phyloP scores from a whole-genome alignment of 2,329 filamentous ascomycete species.

The Didymella lethalis region DNA sequence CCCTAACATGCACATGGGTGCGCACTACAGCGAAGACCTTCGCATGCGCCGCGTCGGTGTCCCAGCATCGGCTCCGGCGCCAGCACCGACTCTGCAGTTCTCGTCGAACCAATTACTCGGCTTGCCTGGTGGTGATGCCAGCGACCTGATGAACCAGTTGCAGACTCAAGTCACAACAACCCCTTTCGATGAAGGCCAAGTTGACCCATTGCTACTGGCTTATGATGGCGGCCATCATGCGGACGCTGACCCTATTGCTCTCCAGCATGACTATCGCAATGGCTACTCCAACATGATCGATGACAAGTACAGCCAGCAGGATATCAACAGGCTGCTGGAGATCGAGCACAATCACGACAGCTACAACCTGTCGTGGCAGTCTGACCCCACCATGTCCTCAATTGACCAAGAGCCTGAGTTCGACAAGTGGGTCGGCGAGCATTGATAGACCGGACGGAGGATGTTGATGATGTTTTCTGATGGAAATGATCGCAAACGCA shows the following conservation, averaged over 20 bases:
- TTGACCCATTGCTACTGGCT: slow-evolving; percentile 55
- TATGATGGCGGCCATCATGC: slow-evolving; percentile 38
- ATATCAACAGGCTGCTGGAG: slow-evolving; percentile 40
- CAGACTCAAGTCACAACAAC: slow-evolving; percentile 41
- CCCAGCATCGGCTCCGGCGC: slow-evolving; percentile 25
- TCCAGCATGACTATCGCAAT: slow-evolving; percentile 39
- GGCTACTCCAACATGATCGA: slow-evolving; percentile 46
- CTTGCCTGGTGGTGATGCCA: slow-evolving; percentile 50
- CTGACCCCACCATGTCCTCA: slow-evolving; percentile 45
- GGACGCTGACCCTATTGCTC: slow-evolving; percentile 30
- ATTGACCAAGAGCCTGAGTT: slow-evolving; percentile 55
- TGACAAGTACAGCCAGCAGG: slow-evolving; percentile 39
- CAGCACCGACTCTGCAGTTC: slow-evolving; percentile 37
- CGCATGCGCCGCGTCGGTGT: slow-evolving; percentile 53
- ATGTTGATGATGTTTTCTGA: slow-evolving; percentile 6
- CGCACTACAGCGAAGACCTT: slow-evolving; percentile 47
- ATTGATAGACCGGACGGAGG: slow-evolving; percentile 21
- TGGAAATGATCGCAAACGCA: slow-evolving; percentile 17
- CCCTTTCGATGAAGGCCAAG: slow-evolving; percentile 47
- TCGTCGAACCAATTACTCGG: slow-evolving; percentile 48
- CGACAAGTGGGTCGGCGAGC: slow-evolving; percentile 56
- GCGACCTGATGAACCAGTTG: slow-evolving; percentile 49
- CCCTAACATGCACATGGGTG: slow-evolving; percentile 45
- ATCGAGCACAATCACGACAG: slow-evolving; percentile 33
- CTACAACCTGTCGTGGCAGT: slow-evolving; percentile 48